Evolutionary conservation across 495 filamentous ascomycete genomes (phyloP).

Genomic region (Podospora appendiculata): DNA sequence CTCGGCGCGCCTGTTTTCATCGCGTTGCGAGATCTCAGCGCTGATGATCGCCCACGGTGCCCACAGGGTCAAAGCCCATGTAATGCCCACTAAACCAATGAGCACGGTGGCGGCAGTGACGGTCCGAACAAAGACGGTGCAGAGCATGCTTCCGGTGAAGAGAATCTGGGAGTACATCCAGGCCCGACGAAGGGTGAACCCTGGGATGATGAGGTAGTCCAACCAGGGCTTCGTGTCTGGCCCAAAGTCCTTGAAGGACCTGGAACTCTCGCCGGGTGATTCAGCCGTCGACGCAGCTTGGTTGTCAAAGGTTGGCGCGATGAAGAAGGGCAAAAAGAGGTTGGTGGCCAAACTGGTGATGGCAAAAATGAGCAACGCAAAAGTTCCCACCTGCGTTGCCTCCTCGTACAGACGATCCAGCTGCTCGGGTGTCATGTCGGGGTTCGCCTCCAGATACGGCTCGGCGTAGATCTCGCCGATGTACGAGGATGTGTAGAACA

Average conservation of each 20-base stretch:
- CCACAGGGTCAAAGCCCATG: slow-evolving; percentile 86
- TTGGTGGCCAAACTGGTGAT: slow-evolving; percentile 72
- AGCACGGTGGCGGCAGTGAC: slow-evolving; percentile 61
- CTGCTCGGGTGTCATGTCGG: slow-evolving; percentile 64
- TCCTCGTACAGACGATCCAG: slow-evolving; percentile 72
- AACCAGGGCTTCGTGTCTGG: slow-evolving; percentile 35
- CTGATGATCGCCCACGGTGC: slow-evolving; percentile 88
- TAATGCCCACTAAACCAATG: slow-evolving; percentile 72
- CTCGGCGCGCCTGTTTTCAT: slow-evolving; percentile 55
- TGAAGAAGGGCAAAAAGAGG: slow-evolving; percentile 72
- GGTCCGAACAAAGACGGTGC: slow-evolving; percentile 66
- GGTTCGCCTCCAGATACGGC: slow-evolving; percentile 66
- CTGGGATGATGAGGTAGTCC: slow-evolving; percentile 58
- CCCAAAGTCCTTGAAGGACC: slow-evolving; percentile 19
- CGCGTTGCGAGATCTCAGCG: slow-evolving; percentile 73
- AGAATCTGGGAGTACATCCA: slow-evolving; percentile 78
- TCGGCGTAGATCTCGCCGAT: slow-evolving; percentile 85
- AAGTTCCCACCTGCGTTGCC: slow-evolving; percentile 73
- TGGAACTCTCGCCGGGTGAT: slow-evolving; percentile 10
- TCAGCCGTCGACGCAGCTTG: slow-evolving; percentile 16
- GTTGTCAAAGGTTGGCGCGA: slow-evolving; percentile 63
- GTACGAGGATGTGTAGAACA: slow-evolving; percentile 90
- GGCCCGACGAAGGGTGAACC: slow-evolving; percentile 75
- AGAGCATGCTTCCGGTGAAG: slow-evolving; percentile 70
- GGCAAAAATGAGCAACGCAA: slow-evolving; percentile 81